Evolutionary conservation across 495 filamentous ascomycete species (phyloP).

Genomic region (Hyaloscypha bicolor): DNA sequence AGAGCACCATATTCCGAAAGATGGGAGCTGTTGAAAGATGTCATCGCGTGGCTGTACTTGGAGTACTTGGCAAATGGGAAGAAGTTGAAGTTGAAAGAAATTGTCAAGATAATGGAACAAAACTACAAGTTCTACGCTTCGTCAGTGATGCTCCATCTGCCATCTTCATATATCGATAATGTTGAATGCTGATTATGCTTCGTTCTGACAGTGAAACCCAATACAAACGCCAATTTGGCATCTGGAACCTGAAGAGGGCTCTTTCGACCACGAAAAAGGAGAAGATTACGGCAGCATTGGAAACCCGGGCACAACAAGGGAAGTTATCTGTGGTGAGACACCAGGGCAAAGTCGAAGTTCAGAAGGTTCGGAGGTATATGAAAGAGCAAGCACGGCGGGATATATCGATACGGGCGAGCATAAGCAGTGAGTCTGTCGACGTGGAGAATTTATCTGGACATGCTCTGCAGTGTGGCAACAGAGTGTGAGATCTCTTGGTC

Average conservation of each 20-base stretch:
- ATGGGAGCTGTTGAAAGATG: slow-evolving; percentile 42
- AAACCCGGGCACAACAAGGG: slow-evolving; percentile 31
- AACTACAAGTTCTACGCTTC: slow-evolving; percentile 39
- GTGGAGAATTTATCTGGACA: slow-evolving; percentile 28
- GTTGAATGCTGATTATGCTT: slow-evolving; percentile 7
- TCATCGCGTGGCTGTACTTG: slow-evolving; percentile 41
- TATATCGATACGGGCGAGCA: slow-evolving; percentile 9
- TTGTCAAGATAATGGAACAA: slow-evolving; percentile 37
- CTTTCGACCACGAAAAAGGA: slow-evolving; percentile 34
- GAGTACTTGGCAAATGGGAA: slow-evolving; percentile 1
- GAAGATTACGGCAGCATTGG: slow-evolving; percentile 19
- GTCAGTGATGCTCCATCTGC: slow-evolving; percentile 33
- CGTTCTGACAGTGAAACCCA: slow-evolving; percentile 36
- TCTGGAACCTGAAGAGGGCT: slow-evolving; percentile 44
- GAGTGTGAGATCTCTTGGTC: slow-evolving; percentile 22
- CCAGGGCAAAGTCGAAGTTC: slow-evolving; percentile 33
- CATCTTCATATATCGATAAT: slow-evolving; percentile 16
- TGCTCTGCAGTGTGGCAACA: slow-evolving; percentile 31
- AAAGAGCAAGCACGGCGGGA: slow-evolving; percentile 31
- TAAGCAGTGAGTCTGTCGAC: slow-evolving; percentile 29
- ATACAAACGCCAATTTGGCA: slow-evolving; percentile 46
- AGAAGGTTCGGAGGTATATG: slow-evolving; percentile 40
- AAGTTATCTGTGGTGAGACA: slow-evolving; percentile 32
- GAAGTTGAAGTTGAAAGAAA: slow-evolving; percentile 32
- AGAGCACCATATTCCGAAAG: slow-evolving; percentile 38